Base-by-base conservation (phyloP, 495 filamentous ascomycete genomes). In the Aspergillus sparsus region DNA sequence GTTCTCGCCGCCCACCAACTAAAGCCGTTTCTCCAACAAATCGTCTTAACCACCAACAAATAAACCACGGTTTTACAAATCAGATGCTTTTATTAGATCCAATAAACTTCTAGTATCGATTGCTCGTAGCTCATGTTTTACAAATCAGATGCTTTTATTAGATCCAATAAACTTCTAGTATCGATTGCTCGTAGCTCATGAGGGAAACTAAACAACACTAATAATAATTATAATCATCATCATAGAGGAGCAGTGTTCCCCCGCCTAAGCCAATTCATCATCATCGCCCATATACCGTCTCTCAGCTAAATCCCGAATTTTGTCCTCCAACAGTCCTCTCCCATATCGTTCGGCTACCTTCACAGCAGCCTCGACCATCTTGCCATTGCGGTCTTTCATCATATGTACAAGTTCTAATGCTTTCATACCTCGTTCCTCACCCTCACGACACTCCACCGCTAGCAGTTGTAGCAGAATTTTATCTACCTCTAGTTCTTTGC, bases 401-500 rank as follows among this genome's bases (percentile, higher is more conserved):
- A 96, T 76, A 57, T 78, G 76, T 3, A 93, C 92, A 42, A 91
- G 73, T 74, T 98, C 95, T 33, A 98, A 77, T 7, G 94, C 94
- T 66, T 93, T 92, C 90, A 95, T 96, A 3, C 93, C 94, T 13
- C 87, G 79, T 45, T 96, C 92, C 69, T 98, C 95, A 37, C 91
- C 91, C 63, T 91, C 91, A 62, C 90, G 84, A 70, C 94, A 97
- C 79, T 97, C 94, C 27, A 87, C 78, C 34, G 90, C 92, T 71
- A 98, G 78, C 70, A 98, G 82, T 78, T 97, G 93, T 58, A 98
- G 78, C 41, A 98, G 77, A 18, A 86, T 83, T 74, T 94, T 95
- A 74, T 98, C 91, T 55, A 95, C 82, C 46, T 91, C 89, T 34
- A 90, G 72, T 68, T 96, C 91, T 39, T 88, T 80, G 34, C 85